Evolutionary conservation across 768 basidiomycete species (phyloP).

Genomic region (Leccinum subgranulosum): DNA sequence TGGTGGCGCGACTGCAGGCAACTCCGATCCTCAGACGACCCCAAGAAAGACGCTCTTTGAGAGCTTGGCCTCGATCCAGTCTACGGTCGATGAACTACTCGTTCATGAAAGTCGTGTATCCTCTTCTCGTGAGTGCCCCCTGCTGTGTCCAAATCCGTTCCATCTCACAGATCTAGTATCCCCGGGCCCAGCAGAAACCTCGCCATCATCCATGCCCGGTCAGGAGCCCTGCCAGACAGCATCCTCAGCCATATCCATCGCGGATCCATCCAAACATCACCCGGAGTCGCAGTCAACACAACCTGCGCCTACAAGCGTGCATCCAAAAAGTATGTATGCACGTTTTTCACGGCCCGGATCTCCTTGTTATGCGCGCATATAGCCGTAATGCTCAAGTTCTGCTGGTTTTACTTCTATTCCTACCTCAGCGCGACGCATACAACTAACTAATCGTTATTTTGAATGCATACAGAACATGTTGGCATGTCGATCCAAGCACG

Average conservation of each 20-base stretch:
- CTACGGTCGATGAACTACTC: constrained; percentile 19
- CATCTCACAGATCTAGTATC: neutral
- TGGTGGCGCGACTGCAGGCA: neutral
- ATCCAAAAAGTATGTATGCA: constrained; percentile 5
- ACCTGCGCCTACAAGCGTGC: neutral
- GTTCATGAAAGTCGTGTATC: neutral
- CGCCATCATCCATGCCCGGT: neutral
- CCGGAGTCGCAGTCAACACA: neutral
- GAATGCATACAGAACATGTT: constrained; percentile 10
- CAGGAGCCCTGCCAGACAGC: neutral
- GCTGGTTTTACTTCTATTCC: too few species aligned
- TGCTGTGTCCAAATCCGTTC: neutral
- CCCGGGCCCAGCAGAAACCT: neutral
- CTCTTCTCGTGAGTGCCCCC: constrained; percentile 8
- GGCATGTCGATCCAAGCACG: constrained; percentile 14
- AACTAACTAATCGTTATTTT: neutral
- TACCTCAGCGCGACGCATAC: neutral
- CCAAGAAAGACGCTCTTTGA: constrained; percentile 6
- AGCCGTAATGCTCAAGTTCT: too few species aligned
- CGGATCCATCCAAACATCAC: neutral
- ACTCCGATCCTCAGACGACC: neutral
- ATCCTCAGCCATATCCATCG: neutral
- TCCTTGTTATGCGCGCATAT: neutral
- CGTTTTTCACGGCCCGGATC: neutral
- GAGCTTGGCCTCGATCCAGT: constrained; percentile 19